Percentiles rank a stretch among this genome's conserved stretches.
These are phyloP conservation scores for Babesia caballi DNA, from an alignment of 169 alveolate genomes.

Conservation along the genomic window DNA sequence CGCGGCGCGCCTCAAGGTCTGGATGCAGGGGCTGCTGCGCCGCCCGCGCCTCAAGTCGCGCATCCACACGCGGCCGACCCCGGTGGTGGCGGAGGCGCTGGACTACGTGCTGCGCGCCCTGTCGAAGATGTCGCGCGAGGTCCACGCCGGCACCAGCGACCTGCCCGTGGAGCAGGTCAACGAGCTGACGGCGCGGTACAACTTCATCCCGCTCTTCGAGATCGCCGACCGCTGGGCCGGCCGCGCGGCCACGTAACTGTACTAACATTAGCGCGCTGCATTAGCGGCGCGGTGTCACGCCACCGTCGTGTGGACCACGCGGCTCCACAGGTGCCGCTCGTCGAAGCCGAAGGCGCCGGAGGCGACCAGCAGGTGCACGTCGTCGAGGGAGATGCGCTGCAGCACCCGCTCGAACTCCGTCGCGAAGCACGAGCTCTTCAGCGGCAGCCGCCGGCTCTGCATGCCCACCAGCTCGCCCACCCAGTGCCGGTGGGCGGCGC, in stretches of 20 bases:
- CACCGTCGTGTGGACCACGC: slow-evolving; percentile 33
- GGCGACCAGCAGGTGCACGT: slow-evolving; percentile 22
- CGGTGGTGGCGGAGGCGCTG: slow-evolving; percentile 21
- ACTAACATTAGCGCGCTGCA: not conserved
- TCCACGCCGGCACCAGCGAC: slow-evolving; percentile 42
- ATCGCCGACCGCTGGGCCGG: slow-evolving; percentile 31
- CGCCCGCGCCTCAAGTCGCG: slow-evolving; percentile 35
- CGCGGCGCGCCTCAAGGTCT: slow-evolving; percentile 26
- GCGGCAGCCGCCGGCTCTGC: slow-evolving; percentile 41
- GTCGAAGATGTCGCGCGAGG: slow-evolving; percentile 10
- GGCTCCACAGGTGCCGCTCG: slow-evolving; percentile 44
- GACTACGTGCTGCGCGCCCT: slow-evolving; percentile 29
- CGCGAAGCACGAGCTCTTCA: slow-evolving; percentile 21
- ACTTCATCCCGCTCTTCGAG: slow-evolving; percentile 57
- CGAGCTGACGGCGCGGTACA: slow-evolving; percentile 53
- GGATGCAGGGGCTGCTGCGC: slow-evolving; percentile 43
- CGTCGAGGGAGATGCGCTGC: slow-evolving; percentile 50
- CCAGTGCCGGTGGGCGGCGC: slow-evolving; percentile 21
- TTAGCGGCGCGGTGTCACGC: not conserved
- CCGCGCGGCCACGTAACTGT: not conserved
- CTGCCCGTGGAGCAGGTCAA: slow-evolving; percentile 34
- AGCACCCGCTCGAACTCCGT: slow-evolving; percentile 58
- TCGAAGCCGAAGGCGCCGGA: slow-evolving; percentile 54
- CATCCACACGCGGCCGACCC: slow-evolving; percentile 37
- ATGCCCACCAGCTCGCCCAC: slow-evolving; percentile 37